phyloP scores from a whole-genome alignment of 2,329 filamentous ascomycete genomes.

The Anthostomella pinea region DNA sequence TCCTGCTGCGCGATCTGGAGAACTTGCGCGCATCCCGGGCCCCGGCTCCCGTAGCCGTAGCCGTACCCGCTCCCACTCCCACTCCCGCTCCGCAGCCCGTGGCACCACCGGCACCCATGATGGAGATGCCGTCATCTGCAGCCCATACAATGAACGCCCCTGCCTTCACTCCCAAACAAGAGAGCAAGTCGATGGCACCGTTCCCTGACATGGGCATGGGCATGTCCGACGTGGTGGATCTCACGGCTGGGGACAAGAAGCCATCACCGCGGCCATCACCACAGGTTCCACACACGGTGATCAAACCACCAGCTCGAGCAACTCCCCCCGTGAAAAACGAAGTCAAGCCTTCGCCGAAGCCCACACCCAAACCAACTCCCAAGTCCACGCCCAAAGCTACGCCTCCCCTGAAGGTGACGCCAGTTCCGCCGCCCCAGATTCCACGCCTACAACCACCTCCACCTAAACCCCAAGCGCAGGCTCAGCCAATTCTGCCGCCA shows the following conservation, averaged over 20 bases:
- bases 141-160: slow-evolving; percentile 28
- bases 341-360: slow-evolving; percentile 28
- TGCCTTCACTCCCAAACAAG: slow-evolving; percentile 33
- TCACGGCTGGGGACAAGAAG: slow-evolving; percentile 26
- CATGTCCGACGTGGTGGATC: slow-evolving; percentile 27
- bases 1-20: slow-evolving; percentile 53
- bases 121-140: slow-evolving; percentile 35
- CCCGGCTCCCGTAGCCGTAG: slow-evolving; percentile 16
- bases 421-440: slow-evolving; percentile 22
- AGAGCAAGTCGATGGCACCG: slow-evolving; percentile 47
- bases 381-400: slow-evolving; percentile 18
- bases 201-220: slow-evolving; percentile 57
- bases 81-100: slow-evolving; percentile 19
- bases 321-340: slow-evolving; percentile 27
- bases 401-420: slow-evolving; percentile 15
- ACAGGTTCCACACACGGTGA: slow-evolving; percentile 20
- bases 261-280: slow-evolving; percentile 25
- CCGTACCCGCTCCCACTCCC: slow-evolving; percentile 20
- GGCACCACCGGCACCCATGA: slow-evolving; percentile 29
- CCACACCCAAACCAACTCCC: slow-evolving; percentile 11
- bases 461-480: slow-evolving; percentile 9
- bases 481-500: slow-evolving; percentile 12
- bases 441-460: slow-evolving; percentile 21
- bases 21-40: slow-evolving; percentile 32
- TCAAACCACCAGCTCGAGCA: slow-evolving; percentile 17